Evolutionary conservation across 495 filamentous ascomycete genomes (phyloP), one percentile per base, ranked within the genome.

Genomic region (Trichoderma asperelloides): DNA sequence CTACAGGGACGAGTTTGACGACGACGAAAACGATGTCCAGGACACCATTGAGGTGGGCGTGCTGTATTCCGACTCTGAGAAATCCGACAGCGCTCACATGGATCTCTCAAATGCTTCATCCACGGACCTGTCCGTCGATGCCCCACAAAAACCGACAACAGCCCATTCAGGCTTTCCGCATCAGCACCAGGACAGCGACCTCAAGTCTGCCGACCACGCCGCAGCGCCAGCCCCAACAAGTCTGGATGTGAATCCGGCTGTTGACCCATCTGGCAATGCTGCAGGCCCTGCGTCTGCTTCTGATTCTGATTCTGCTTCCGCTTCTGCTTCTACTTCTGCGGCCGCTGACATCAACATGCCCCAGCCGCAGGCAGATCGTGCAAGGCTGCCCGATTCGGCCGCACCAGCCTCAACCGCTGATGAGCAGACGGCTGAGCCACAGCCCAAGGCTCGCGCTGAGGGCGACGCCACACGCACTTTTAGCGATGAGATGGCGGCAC

Each of bases 11-110:
- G 73, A 80, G 57, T 70, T 72, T 6, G 72, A 71, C 18, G 51
- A 66, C 37, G 75, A 74, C 37, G 79, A 82, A 63, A 78, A 78
- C 43, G 78, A 82, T 37, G 77, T 81, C 7, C 77, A 79, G 67
- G 80, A 83, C 69, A 82, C 80, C 37, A 82, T 83, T 67, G 76
- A 82, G 37, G 80, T 83, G 51, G 79, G 80, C 33, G 75, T 76
- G 6, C 66, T 73, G 23, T 74, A 71, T 65, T 72, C 72, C 16
- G 74, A 69, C 15, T 73, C 72, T 21, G 72, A 71, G 0, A 51
- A 65, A 3, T 75, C 72, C 37, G 21, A 55, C n/a, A 55, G 49
- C 49, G n/a, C 49, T 55, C 49, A 55, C 49, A 55, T 55, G 49
- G 49, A 55, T 8, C 23, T 8, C 55, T 60, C 55, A 12, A 30